Evolutionary conservation across 257 asterid genomes (phyloP), one percentile per base, ranked within the genome.

Genomic region (Misopates orontium): DNA sequence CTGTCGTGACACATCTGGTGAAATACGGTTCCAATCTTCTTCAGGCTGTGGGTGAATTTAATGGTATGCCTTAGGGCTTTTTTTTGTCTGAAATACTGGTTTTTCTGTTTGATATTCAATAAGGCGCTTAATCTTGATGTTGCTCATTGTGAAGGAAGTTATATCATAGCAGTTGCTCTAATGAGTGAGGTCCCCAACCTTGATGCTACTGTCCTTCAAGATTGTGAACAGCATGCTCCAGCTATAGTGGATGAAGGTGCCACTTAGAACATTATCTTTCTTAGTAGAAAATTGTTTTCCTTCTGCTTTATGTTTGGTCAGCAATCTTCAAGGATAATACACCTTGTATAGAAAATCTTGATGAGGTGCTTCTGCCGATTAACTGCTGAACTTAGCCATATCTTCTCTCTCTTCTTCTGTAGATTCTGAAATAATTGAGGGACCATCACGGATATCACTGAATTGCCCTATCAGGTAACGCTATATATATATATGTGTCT

Each of bases 381-480:
- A 39, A 50, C 19, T 55, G 60, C 60, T 71, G 41, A 49, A 57
- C 20, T 49, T 28, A 41, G 45, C 24, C 41, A 10, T 19, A 11
- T 44, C 25, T 65, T 31, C 59, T 77, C 51, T 31, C 51, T 73
- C 44, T 49, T 31, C 40, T 19, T 54, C 18, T 70, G 77, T 56
- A 92, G 97, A 89, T 80, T 82, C 95, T 49, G 98, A 92, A 67
- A 65, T 92, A 56, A 85, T 85, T 75, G 97, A 77, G 80, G 97
- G 96, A 67, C 73, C 91, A 67, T 91, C 97, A 70, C 80, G 97
- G 72, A 84, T 89, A 72, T 87, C 97, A 31, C 77, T 92, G 57
- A 89, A 87, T 71, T 92, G 98, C 73, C 98, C 98, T 59, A 85
- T 92, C 55, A 89, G 96, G 98, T 92, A 83, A 67, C 58, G 69